phyloP scores from a whole-genome alignment of 176 grass and related monocot genomes.

The Raddia guianensis region DNA sequence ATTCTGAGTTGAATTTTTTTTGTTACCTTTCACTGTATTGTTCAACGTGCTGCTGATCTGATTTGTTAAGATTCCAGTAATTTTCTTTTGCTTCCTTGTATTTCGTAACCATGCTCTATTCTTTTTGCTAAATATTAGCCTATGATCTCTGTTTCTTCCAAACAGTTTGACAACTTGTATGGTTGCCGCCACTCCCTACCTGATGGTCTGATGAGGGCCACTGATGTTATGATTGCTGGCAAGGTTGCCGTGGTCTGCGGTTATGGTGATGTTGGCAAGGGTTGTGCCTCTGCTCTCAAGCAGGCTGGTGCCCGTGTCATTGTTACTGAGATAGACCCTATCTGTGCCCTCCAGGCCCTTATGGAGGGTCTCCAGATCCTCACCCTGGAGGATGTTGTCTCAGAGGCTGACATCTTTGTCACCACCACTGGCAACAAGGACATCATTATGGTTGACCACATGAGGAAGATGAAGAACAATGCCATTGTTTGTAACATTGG shows the following conservation, averaged over 20 bases:
- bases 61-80: not conserved
- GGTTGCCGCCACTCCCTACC: conserved; percentile 99
- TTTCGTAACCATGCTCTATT: not conserved
- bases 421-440: conserved; percentile 99
- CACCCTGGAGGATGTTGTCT: conserved; percentile 83
- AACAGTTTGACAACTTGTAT: conserved; percentile 94
- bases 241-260: conserved; percentile 90
- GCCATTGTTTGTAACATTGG: conserved; percentile 99
- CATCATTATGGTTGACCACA: conserved; percentile 97
- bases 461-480: conserved; percentile 99
- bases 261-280: conserved; percentile 97
- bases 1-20: not conserved
- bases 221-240: conserved; percentile 96
- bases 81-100: not conserved
- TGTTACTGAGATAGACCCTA: conserved; percentile 95
- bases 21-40: not conserved
- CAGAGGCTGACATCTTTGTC: conserved; percentile 84
- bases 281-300: conserved; percentile 88
- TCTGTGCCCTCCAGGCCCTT: conserved; percentile 94
- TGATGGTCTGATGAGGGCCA: conserved; percentile 97
- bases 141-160: not conserved
- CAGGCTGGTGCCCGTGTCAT: conserved; percentile 97
- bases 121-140: not conserved
- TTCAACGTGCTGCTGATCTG: not conserved
- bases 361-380: conserved; percentile 94